Percentiles rank a stretch among this genome's conserved stretches.
phyloP scores from a whole-genome alignment of 1,139 yeast species.

The Blastobotrys illinoisensis region DNA sequence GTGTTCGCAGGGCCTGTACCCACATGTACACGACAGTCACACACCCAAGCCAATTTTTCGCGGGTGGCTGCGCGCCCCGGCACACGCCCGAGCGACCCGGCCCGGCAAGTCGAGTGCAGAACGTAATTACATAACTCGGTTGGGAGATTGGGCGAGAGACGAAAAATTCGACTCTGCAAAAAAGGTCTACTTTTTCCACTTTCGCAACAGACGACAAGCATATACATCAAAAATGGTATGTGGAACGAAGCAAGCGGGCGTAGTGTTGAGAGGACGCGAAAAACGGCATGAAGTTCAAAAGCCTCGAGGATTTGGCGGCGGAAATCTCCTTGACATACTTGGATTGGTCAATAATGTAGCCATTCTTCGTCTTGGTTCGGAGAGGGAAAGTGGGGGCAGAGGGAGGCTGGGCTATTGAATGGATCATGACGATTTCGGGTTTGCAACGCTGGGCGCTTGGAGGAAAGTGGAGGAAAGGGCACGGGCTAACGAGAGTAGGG shows the following conservation, averaged over 20 bases:
- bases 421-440: too few species aligned
- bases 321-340: too few species aligned
- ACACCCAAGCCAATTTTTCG: too few species aligned
- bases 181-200: neutral
- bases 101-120: neutral
- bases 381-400: too few species aligned
- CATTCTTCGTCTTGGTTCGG: too few species aligned
- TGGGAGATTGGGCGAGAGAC: neutral
- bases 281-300: too few species aligned
- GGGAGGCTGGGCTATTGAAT: too few species aligned
- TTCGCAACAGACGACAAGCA: neutral
- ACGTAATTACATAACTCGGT: neutral
- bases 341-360: too few species aligned
- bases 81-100: neutral
- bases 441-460: too few species aligned
- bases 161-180: neutral
- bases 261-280: neutral
- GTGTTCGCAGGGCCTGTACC: too few species aligned
- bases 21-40: too few species aligned
- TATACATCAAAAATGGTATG: neutral
- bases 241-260: neutral
- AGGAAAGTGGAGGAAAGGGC: neutral
- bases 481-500: constrained; percentile 20
- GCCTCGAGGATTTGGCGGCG: too few species aligned
- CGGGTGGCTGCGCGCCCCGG: neutral